Evolutionary conservation across 1,284 basidiomycete genomes (phyloP), one percentile per base, ranked within the genome.

Genomic region (Coriolopsis trogii): DNA sequence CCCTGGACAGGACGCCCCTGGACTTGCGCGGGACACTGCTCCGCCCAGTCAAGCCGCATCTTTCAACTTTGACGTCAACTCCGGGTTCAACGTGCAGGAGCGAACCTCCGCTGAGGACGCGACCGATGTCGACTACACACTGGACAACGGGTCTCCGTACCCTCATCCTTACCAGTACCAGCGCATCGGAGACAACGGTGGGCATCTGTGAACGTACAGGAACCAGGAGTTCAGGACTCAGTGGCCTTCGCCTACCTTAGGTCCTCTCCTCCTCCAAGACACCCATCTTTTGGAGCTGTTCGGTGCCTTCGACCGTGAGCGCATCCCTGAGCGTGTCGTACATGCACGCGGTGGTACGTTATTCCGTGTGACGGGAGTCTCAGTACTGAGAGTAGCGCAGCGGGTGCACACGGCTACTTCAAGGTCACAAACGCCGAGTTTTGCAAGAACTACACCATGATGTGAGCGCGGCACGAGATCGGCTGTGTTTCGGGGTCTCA

Each of bases 331-430:
- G 49, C 68, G 70, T n/a, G 67, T 68, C 26, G 66, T 77, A 18
- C 75, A 76, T 58, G 75, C 75, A 39, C 73, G 74, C 59, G 76
- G 75, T 24, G 62, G 62, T 62, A 38, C 30, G 62, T 53, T 16
- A 1, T 18, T 8, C n/a, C 13, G 9, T 18, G 4, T 29, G 18
- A 10, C 23, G 16, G n/a, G 9, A 13, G 9, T 30, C 25, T n/a
- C n/a, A 29, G n/a, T 20, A 18, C 36, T 49, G 30, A 54, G 38
- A 21, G n/a, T 8, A 16, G 10, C 4, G 16, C 30, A 63, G 71
- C 67, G 18, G 83, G 80, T 30, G 83, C 82, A 4, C 81, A 84
- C 64, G 83, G 83, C 40, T 71, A 74, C 56, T 84, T 80, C 61
- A 79, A 82, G 63, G 75, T 72, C 10, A 68, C 66, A 24, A 66